These are phyloP conservation scores for Xylaria castorea DNA, from an alignment of 495 filamentous ascomycete species.

Conservation along the genomic window DNA sequence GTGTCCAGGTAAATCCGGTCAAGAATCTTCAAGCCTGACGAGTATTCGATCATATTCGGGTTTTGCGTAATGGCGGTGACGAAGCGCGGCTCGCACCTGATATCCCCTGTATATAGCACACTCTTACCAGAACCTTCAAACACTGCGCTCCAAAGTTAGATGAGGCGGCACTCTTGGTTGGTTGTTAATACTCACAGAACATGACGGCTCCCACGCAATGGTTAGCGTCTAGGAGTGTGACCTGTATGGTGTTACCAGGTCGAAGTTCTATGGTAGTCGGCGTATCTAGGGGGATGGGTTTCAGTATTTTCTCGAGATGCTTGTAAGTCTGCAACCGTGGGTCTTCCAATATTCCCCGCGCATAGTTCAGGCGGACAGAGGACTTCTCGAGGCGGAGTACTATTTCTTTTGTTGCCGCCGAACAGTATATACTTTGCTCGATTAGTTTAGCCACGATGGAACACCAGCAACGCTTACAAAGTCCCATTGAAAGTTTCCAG, in stretches of 20 bases:
- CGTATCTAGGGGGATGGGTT: constrained; percentile 83
- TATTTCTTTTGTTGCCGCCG: constrained; percentile 80
- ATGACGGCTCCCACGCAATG: constrained; percentile 92
- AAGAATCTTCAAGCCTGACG: constrained; percentile 66
- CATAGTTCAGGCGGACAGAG: constrained; percentile 79
- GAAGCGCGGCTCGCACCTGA: constrained; percentile 71
- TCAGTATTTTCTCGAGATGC: constrained; percentile 76
- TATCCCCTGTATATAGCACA: constrained; percentile 91
- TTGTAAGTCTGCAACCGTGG: constrained; percentile 69
- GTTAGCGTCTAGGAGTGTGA: constrained; percentile 90
- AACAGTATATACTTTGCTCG: constrained; percentile 77
- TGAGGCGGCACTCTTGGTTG: background rate
- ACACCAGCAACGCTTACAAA: constrained; percentile 56
- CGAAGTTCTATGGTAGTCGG: constrained; percentile 79
- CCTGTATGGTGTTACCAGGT: constrained; percentile 69
- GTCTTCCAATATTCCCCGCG: constrained; percentile 75
- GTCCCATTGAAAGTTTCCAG: constrained; percentile 77
- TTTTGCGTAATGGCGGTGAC: constrained; percentile 66
- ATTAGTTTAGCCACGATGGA: constrained; percentile 18
- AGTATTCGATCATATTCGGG: constrained; percentile 78
- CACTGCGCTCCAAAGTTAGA: constrained; percentile 50
- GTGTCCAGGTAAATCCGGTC: constrained; percentile 90
- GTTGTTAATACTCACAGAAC: constrained; percentile 64
- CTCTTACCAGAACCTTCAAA: constrained; percentile 79
- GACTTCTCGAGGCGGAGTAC: constrained; percentile 77